Conservation (phyloP, 176 grass and related monocot genomes). For the Phoenix dactylifera region DNA sequence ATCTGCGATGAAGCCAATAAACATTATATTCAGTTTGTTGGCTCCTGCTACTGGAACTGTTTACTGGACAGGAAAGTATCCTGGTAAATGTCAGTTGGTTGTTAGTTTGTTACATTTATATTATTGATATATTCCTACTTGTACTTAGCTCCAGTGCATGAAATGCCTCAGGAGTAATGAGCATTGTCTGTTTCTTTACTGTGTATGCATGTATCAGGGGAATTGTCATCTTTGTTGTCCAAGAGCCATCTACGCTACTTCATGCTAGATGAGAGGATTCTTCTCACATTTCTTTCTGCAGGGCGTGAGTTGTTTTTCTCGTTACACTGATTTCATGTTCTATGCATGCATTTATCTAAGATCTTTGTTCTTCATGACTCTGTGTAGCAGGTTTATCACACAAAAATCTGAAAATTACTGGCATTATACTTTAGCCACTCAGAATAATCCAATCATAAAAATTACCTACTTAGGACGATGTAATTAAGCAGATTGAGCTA, state of each 20-base stretch:
- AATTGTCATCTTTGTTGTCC: constrained; percentile 52
- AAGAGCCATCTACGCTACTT: constrained; percentile 41
- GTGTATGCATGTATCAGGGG: constrained; percentile 33
- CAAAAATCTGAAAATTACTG: no score
- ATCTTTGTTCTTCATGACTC: no score
- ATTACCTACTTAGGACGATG: no score
- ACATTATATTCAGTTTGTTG: constrained; percentile 49
- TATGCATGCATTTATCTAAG: background rate
- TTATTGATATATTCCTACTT: background rate
- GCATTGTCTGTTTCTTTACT: no score
- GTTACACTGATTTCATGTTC: background rate
- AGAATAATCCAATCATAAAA: no score
- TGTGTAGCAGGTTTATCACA: no score
- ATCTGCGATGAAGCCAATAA: constrained; percentile 40
- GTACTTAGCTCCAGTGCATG: no score
- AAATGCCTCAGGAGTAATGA: no score
- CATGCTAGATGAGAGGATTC: constrained; percentile 38
- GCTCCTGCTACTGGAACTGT: constrained; percentile 62
- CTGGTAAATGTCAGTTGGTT: constrained; percentile 28
- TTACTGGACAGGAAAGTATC: constrained; percentile 60
- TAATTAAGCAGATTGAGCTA: no score
- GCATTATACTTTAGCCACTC: no score
- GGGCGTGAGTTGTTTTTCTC: constrained; percentile 42
- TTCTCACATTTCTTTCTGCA: constrained; percentile 54
- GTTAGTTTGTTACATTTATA: constrained; percentile 10